Percentiles rank a stretch among this genome's conserved stretches.
These are phyloP conservation scores for Tubosaeta sp. DNA, from an alignment of 768 basidiomycete genomes.

Conservation along the genomic window DNA sequence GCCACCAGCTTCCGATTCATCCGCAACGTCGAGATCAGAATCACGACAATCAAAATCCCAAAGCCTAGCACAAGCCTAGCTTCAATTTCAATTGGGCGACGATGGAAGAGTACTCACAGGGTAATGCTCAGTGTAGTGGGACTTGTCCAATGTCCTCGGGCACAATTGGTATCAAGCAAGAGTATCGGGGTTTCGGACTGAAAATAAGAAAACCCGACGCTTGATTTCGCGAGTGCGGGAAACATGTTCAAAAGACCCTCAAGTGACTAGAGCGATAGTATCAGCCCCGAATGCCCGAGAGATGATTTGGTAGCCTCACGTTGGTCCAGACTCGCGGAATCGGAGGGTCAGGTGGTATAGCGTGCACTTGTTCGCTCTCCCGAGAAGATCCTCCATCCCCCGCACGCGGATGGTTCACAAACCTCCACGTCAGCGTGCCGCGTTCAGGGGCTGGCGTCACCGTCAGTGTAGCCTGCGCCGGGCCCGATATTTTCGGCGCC, in stretches of 20 bases:
- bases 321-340: conserved; percentile 27
- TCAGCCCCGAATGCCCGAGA: not conserved
- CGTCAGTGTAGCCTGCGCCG: not conserved
- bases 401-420: conserved; percentile 7
- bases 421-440: conserved; percentile 15
- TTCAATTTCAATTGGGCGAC: not conserved
- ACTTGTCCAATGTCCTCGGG: conserved; percentile 15
- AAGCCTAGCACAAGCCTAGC: conserved; percentile 5
- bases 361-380: not conserved
- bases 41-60: conserved; percentile 24
- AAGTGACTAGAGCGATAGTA: conserved; percentile 16
- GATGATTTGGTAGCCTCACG: conserved; percentile 14
- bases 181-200: conserved; percentile 28
- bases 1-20: not conserved
- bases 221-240: conserved; percentile 21
- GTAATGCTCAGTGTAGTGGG: conserved; percentile 17
- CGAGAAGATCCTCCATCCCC: not conserved
- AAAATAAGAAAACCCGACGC: conserved; percentile 20
- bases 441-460: not conserved
- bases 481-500: not conserved
- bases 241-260: conserved; percentile 18
- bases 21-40: conserved; percentile 16
- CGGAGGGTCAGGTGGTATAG: not conserved
- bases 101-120: conserved; percentile 14
- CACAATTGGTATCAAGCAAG: conserved; percentile 12